Evolutionary conservation across 306 rosid genomes (phyloP), one percentile per base, ranked within the genome.

Genomic region (Fragaria iinumae): DNA sequence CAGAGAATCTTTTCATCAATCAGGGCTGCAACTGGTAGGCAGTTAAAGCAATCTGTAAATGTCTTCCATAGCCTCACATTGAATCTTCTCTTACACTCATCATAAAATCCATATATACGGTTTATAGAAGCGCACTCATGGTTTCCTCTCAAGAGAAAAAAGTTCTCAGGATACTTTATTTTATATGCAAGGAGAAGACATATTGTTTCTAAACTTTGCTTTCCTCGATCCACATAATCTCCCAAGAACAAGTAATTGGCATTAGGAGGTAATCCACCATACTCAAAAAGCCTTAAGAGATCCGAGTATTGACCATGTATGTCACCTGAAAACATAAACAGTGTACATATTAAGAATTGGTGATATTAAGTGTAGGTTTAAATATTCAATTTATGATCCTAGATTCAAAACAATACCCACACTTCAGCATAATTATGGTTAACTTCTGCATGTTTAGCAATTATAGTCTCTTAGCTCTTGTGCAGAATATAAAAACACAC

Each of bases 71-170:
- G 55, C 77, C 93, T 89, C 69, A 92, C 85, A 73, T 89, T 94
- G 79, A 94, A 94, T 83, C 98, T 89, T 82, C 97, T 90, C 84
- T 94, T 94, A 77, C 98, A 94, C 84, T 94, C 98, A n/a, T 94
- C 98, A 64, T 92, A 92, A 84, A 94, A 94, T 56, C 98, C 98
- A 53, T 94, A 94, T 81, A 92, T 94, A 38, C 96, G 95, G 82
- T 94, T 94, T 80, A 94, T 91, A 27, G 98, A 90, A 77, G 98
- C 97, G 74, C 98, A 94, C 83, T 94, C 98, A 48, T 94, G 98
- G 84, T 94, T 94, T 69, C 98, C 98, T 82, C 98, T 88, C 80
- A 94, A 86, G 66, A 94, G 85, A 83, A 94, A 94, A 84, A 94
- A 94, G 73, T 92, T 94, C 79, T 92, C 93, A 6, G 97, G 95